These are phyloP conservation scores for Tulasnella sp. DNA, from an alignment of 768 basidiomycete genomes.

Conservation along the genomic window DNA sequence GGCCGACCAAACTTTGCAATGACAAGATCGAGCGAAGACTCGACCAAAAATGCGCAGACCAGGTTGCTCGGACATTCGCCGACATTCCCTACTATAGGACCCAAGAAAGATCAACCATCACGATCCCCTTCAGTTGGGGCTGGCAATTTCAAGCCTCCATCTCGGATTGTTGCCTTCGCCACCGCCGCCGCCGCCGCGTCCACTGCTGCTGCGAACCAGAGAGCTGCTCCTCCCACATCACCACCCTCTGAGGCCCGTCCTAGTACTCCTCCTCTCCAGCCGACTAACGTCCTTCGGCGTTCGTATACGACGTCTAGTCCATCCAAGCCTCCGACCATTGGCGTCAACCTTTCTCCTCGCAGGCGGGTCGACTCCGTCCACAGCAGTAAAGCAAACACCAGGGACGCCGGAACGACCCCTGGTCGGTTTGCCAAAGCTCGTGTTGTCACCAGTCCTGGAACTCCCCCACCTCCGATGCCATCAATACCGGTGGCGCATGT, in stretches of 20 bases:
- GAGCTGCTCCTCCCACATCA: neutral
- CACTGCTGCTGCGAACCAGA: neutral
- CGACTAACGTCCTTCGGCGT: neutral
- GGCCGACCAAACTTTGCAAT: neutral
- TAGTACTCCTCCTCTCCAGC: neutral
- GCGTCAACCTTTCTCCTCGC: neutral
- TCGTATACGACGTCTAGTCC: conserved; percentile 9
- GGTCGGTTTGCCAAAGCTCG: neutral
- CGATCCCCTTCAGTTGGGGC: neutral
- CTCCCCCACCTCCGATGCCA: conserved; percentile 14
- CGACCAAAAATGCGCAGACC: neutral
- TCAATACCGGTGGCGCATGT: neutral
- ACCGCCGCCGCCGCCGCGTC: neutral
- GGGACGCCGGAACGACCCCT: conserved; percentile 13
- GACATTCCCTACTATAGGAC: neutral
- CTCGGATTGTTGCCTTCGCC: neutral
- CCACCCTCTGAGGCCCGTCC: conserved; percentile 1
- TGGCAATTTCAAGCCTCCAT: neutral
- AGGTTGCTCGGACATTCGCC: neutral
- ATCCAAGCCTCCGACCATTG: conserved; percentile 5
- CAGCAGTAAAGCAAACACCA: neutral
- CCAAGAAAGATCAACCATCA: neutral
- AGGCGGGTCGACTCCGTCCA: neutral
- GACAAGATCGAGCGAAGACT: neutral
- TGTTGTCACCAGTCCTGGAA: conserved; percentile 3